phyloP scores from a whole-genome alignment of 2,329 filamentous ascomycete species.

The Neophaeococcomyces aloes region DNA sequence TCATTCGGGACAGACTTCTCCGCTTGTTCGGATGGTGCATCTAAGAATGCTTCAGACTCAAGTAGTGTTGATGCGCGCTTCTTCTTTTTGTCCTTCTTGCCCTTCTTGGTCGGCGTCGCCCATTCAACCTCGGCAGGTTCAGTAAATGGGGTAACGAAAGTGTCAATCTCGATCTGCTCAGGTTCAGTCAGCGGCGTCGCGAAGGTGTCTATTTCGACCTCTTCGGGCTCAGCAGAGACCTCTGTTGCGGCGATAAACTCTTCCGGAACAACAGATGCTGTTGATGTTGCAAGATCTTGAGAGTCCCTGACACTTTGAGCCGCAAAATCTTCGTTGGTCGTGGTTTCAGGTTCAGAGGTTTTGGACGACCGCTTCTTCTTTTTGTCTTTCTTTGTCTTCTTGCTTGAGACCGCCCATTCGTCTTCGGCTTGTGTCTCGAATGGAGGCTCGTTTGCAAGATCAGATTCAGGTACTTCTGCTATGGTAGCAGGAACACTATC shows the following conservation, averaged over 20 bases:
- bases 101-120: constrained; percentile 7
- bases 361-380: constrained; percentile 25
- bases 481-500: not conserved
- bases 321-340: too few species aligned
- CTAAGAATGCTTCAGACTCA: not conserved
- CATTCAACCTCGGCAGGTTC: not conserved
- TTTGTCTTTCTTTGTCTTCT: constrained; percentile 19
- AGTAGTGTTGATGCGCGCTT: not conserved
- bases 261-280: not conserved
- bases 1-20: too few species aligned
- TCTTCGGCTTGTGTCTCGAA: constrained; percentile 5
- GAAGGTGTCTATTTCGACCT: too few species aligned
- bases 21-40: not conserved
- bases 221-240: too few species aligned
- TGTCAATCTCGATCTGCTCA: not conserved
- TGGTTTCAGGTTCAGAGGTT: not conserved
- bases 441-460: not conserved
- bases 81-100: constrained; percentile 22
- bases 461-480: not conserved
- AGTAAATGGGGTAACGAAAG: too few species aligned
- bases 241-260: too few species aligned
- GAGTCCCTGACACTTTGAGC: too few species aligned
- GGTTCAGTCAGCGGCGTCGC: too few species aligned
- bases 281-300: too few species aligned
- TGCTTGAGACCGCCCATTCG: constrained; percentile 11